Evolutionary conservation across 805 yeast genomes (phyloP).

Genomic region (Candida coquimbonensis): DNA sequence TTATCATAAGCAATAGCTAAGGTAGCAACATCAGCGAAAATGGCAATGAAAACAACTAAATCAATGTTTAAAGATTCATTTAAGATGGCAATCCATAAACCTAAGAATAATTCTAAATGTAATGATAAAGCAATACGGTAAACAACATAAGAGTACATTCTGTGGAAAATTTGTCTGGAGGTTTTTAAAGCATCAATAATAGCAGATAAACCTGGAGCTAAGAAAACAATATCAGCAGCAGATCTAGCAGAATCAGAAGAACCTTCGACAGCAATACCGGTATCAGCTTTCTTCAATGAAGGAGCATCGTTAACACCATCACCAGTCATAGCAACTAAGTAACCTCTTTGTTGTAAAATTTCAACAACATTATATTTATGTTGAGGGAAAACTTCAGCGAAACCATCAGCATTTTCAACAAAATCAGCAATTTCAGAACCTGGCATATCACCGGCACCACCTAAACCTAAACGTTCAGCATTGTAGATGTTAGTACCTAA

Average conservation of each 20-base stretch:
- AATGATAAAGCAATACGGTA: constrained; percentile 95
- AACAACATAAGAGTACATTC: constrained; percentile 97
- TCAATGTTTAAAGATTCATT: constrained; percentile 82
- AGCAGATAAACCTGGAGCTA: constrained; percentile 93
- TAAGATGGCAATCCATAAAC: constrained; percentile 94
- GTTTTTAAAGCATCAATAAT: constrained; percentile 92
- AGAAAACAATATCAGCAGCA: constrained; percentile 93
- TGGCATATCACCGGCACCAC: constrained; percentile 89
- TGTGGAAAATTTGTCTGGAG: constrained; percentile 96
- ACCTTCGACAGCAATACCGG: constrained; percentile 98
- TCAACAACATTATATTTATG: constrained; percentile 95
- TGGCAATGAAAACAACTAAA: constrained; percentile 92
- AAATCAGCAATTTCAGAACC: constrained; percentile 97
- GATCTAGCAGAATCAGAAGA: constrained; percentile 96
- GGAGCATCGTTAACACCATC: constrained; percentile 99
- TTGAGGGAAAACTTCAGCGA: constrained; percentile 98
- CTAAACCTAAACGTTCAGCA: constrained; percentile 94
- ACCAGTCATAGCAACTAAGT: constrained; percentile 98
- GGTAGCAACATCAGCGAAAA: constrained; percentile 96
- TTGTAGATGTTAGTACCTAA: constrained; percentile 93
- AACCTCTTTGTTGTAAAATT: constrained; percentile 91
- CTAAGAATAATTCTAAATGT: constrained; percentile 91
- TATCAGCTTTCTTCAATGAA: constrained; percentile 90
- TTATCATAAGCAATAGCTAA: constrained; percentile 95
- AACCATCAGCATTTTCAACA: constrained; percentile 97